Conservation (phyloP, 495 filamentous ascomycete species). For the Glarea lozoyensis region DNA sequence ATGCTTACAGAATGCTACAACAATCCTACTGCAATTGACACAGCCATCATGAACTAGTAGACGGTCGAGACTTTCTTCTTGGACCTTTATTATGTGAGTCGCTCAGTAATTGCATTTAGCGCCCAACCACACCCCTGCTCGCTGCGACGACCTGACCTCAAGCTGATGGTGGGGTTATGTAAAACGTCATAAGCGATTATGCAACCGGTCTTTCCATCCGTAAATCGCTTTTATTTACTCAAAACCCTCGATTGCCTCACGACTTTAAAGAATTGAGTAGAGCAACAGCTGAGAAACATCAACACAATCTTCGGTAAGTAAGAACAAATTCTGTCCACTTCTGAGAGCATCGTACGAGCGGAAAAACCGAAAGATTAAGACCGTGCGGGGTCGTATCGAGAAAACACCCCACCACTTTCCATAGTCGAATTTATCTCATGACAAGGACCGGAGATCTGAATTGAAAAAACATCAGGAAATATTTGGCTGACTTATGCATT, state of each 20-base stretch:
- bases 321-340: too few relatives aligned
- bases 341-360: background rate
- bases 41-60: background rate
- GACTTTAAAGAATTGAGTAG: too few relatives aligned
- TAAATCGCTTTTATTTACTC: background rate
- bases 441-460: too few relatives aligned
- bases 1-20: background rate
- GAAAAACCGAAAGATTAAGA: background rate
- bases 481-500: too few relatives aligned
- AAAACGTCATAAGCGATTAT: constrained; percentile 11
- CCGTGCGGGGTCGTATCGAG: background rate
- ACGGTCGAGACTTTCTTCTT: background rate
- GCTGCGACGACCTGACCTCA: background rate
- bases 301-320: background rate
- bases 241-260: background rate
- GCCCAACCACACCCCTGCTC: too few relatives aligned
- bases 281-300: background rate
- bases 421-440: too few relatives aligned
- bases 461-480: too few relatives aligned
- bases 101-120: constrained; percentile 13
- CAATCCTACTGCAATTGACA: background rate
- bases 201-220: background rate
- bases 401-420: background rate
- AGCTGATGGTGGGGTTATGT: constrained; percentile 15
- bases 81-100: constrained; percentile 7